phyloP scores from a whole-genome alignment of 106 monocot genomes.

The Allium cepa region DNA sequence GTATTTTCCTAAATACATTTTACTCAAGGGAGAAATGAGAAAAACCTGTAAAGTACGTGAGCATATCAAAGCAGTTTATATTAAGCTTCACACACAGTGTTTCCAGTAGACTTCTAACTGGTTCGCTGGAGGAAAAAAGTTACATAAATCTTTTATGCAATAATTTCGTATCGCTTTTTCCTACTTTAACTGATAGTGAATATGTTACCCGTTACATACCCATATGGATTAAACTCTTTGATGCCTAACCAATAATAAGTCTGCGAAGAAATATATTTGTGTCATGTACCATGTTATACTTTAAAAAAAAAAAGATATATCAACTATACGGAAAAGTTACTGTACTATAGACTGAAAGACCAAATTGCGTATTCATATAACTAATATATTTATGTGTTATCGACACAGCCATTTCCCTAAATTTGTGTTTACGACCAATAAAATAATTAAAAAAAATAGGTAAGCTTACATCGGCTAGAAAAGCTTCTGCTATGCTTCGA shows the following conservation, averaged over 20 bases:
- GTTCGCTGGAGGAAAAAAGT: background rate
- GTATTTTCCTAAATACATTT: background rate
- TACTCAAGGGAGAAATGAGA: background rate
- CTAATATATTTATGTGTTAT: no score
- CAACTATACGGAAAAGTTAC: background rate
- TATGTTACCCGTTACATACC: constrained; percentile 1
- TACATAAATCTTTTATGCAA: no score
- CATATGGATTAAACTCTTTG: constrained; percentile 13
- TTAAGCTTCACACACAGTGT: constrained; percentile 8
- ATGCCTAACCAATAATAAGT: constrained; percentile 13
- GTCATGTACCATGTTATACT: no score
- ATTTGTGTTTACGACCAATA: no score
- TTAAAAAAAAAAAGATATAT: no score
- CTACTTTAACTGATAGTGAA: background rate
- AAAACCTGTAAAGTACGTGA: constrained; percentile 16
- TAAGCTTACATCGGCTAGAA: constrained; percentile 19
- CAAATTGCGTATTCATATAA: background rate
- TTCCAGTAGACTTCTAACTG: background rate
- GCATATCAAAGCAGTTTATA: constrained; percentile 11
- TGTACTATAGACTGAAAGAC: background rate
- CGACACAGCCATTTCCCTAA: no score
- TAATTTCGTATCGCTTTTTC: no score
- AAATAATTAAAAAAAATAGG: no score
- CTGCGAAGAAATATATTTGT: constrained; percentile 2
- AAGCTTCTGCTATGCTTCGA: constrained; percentile 6